These are phyloP conservation scores for Cladosporium cucumerinum DNA, from an alignment of 2,329 filamentous ascomycete genomes.

Conservation along the genomic window DNA sequence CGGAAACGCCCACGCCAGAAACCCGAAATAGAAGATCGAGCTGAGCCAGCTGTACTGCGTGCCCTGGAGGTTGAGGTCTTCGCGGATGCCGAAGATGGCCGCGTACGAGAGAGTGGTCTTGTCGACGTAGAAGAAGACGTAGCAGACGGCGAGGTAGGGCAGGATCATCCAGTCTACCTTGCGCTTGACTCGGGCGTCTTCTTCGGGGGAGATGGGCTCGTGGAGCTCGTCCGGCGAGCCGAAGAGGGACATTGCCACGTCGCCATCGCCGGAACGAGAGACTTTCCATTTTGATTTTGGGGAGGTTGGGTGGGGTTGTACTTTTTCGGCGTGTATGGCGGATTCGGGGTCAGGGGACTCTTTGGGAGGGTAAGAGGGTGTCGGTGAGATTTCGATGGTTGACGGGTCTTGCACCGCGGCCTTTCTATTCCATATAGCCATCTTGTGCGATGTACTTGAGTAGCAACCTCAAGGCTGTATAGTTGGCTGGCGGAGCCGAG, in stretches of 20 bases:
- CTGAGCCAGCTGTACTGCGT: constrained; percentile 57
- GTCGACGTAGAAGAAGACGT: constrained; percentile 39
- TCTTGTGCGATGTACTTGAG: neutral
- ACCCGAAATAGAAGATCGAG: constrained; percentile 57
- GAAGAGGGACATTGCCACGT: constrained; percentile 53
- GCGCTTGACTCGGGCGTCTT: constrained; percentile 48
- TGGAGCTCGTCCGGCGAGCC: constrained; percentile 39
- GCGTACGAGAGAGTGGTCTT: constrained; percentile 61
- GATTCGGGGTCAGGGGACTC: constrained; percentile 12
- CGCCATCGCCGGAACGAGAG: constrained; percentile 33
- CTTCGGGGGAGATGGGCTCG: constrained; percentile 47
- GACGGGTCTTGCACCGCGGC: neutral
- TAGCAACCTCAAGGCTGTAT: neutral
- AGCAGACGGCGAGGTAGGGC: constrained; percentile 43
- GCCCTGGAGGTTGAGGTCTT: constrained; percentile 56
- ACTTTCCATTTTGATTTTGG: constrained; percentile 26
- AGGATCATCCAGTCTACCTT: constrained; percentile 60
- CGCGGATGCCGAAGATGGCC: constrained; percentile 61
- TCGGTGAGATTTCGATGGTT: constrained; percentile 18
- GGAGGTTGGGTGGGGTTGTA: constrained; percentile 2
- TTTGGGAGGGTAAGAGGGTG: constrained; percentile 16
- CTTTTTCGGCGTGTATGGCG: constrained; percentile 18
- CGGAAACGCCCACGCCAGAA: constrained; percentile 52
- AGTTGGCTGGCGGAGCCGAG: neutral
- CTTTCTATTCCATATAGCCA: constrained; percentile 12